Evolutionary conservation across 176 grass and related monocot genomes (phyloP).

Genomic region (Urochloa ruziziensis): DNA sequence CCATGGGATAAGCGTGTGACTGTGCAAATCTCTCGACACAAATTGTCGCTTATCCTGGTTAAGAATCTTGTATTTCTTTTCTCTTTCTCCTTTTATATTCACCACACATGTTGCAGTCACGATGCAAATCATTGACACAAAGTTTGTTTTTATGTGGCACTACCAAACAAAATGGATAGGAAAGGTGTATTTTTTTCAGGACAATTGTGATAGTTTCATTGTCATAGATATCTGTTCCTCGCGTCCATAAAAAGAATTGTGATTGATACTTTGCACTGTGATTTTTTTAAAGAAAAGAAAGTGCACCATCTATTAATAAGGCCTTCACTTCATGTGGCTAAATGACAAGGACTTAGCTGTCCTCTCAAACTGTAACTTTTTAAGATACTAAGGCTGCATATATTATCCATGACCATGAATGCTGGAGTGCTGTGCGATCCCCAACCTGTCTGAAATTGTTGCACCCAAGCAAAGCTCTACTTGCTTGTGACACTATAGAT

Average conservation of each 20-base stretch:
- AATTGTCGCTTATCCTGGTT: neutral
- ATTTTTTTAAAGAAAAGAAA: neutral
- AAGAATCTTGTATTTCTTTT: neutral
- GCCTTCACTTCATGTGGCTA: neutral
- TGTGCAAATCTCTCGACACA: neutral
- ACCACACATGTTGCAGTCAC: conserved; percentile 1
- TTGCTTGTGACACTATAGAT: conserved; percentile 24
- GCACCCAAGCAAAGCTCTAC: conserved; percentile 31
- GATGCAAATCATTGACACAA: neutral
- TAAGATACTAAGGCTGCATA: neutral
- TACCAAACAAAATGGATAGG: conserved; percentile 40
- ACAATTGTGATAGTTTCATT: neutral
- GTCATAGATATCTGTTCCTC: conserved; percentile 6
- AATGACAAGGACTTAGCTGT: neutral
- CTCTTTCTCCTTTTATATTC: neutral
- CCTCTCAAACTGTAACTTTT: neutral
- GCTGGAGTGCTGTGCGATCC: neutral
- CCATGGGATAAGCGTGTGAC: conserved; percentile 30
- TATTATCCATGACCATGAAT: conserved; percentile 8
- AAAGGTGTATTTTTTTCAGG: neutral
- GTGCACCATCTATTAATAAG: neutral
- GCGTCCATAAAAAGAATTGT: neutral
- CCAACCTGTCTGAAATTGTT: conserved; percentile 4
- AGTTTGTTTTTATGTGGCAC: neutral
- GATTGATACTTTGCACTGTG: neutral